These are phyloP conservation scores for Arthrobotrys sinensis DNA, from an alignment of 2,329 filamentous ascomycete genomes.

Conservation along the genomic window DNA sequence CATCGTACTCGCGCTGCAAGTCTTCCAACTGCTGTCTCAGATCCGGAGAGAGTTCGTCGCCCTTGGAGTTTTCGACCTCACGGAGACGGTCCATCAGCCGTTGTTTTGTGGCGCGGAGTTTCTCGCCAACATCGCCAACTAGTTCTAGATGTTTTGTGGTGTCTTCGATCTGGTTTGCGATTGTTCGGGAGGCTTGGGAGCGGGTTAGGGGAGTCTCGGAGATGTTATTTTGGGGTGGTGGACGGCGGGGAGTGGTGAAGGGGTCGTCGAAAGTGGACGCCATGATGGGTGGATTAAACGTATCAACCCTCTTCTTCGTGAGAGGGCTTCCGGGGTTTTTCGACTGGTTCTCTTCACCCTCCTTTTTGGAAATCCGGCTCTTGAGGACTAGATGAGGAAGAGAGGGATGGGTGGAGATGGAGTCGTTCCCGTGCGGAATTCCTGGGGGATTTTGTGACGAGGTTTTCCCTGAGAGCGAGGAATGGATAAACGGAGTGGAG, in stretches of 20 bases:
- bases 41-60: conserved; percentile 85
- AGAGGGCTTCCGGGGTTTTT: neutral
- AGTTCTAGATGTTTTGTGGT: conserved; percentile 93
- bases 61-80: conserved; percentile 82
- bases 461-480: conserved; percentile 8
- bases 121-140: conserved; percentile 88
- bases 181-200: conserved; percentile 85
- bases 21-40: conserved; percentile 85
- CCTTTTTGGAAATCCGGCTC: neutral
- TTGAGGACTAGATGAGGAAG: conserved; percentile 14
- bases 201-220: conserved; percentile 74
- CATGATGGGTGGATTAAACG: conserved; percentile 29
- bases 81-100: conserved; percentile 85
- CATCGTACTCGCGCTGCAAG: conserved; percentile 94
- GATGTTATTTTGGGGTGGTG: conserved; percentile 32
- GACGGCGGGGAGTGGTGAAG: conserved; percentile 62
- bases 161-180: conserved; percentile 92
- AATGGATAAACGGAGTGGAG: conserved; percentile 6
- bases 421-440: conserved; percentile 3
- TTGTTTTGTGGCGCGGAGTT: conserved; percentile 87
- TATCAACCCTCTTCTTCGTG: neutral
- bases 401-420: conserved; percentile 15
- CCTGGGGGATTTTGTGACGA: too few relatives aligned
- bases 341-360: neutral
- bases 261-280: conserved; percentile 62